Evolutionary conservation across 441 rosid genomes (phyloP).

Genomic region (Pelargonium citronellum): DNA sequence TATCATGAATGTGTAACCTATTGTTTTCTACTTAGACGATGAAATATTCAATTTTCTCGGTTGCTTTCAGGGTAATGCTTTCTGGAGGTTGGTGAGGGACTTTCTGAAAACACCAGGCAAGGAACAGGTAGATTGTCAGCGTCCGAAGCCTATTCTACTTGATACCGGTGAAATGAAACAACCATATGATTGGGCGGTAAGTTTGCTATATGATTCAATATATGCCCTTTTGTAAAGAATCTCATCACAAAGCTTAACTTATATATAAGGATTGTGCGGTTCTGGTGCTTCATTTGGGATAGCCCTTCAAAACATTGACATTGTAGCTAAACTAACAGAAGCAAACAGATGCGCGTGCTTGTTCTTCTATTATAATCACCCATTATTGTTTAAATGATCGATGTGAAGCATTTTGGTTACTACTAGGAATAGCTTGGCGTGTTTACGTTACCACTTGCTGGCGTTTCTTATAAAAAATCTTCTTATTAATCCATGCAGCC

Average conservation of each 20-base stretch:
- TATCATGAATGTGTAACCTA: slow-evolving; percentile 6
- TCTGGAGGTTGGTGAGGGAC: slow-evolving; percentile 76
- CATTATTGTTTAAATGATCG: no score
- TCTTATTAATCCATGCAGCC: slow-evolving; percentile 47
- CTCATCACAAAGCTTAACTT: not conserved
- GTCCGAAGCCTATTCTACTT: slow-evolving; percentile 86
- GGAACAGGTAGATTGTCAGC: slow-evolving; percentile 69
- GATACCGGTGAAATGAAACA: slow-evolving; percentile 89
- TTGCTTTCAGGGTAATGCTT: slow-evolving; percentile 65
- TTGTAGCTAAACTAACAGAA: no score
- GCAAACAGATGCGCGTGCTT: no score
- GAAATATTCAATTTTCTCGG: not conserved
- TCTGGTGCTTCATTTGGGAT: not conserved
- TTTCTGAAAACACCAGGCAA: slow-evolving; percentile 57
- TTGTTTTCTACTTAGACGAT: not conserved
- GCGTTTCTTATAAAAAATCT: no score
- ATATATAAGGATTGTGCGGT: not conserved
- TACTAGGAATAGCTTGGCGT: no score
- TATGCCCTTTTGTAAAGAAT: not conserved
- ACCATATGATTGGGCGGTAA: slow-evolving; percentile 93
- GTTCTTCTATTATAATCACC: no score
- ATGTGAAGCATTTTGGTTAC: no score
- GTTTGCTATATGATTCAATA: slow-evolving; percentile 20
- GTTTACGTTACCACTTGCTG: no score
- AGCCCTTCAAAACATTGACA: no score